Evolutionary conservation across 2,329 filamentous ascomycete genomes (phyloP).

Genomic region (Monilinia fructigena): DNA sequence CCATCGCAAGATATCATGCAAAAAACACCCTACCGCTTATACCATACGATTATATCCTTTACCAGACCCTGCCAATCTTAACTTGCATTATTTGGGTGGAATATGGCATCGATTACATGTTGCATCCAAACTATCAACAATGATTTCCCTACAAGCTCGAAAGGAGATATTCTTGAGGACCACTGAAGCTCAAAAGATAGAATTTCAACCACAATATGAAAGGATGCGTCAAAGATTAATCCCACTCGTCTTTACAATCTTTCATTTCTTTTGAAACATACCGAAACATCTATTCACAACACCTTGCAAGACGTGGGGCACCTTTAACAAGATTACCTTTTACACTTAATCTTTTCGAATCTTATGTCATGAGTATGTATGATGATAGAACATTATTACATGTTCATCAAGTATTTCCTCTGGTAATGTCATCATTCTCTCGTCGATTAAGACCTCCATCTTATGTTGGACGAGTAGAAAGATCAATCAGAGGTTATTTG

Average conservation of each 20-base stretch:
- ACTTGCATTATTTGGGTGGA: constrained; percentile 61
- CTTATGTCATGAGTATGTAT: constrained; percentile 62
- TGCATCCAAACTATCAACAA: constrained; percentile 58
- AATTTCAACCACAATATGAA: constrained; percentile 60
- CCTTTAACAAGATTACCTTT: constrained; percentile 53
- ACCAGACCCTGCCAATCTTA: constrained; percentile 49
- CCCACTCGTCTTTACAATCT: constrained; percentile 62
- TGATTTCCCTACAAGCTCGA: constrained; percentile 64
- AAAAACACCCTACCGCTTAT: constrained; percentile 59
- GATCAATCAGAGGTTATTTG: constrained; percentile 61
- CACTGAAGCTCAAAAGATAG: constrained; percentile 53
- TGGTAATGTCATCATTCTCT: constrained; percentile 64
- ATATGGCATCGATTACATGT: constrained; percentile 66
- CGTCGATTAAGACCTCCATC: constrained; percentile 61
- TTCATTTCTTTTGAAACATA: constrained; percentile 69
- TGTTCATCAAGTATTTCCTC: constrained; percentile 63
- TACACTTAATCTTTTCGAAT: constrained; percentile 62
- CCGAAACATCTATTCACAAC: constrained; percentile 56
- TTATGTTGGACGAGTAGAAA: constrained; percentile 62
- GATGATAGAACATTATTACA: constrained; percentile 61
- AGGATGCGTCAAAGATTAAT: constrained; percentile 64
- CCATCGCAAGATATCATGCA: constrained; percentile 61
- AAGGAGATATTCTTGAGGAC: constrained; percentile 63
- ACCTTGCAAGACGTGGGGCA: constrained; percentile 52
- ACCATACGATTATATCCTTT: constrained; percentile 58